Evolutionary conservation across 225 moss, liverwort and hornwort species (phyloP), one percentile per base, ranked within the genome.

Genomic region (Straminergon stramineum): DNA sequence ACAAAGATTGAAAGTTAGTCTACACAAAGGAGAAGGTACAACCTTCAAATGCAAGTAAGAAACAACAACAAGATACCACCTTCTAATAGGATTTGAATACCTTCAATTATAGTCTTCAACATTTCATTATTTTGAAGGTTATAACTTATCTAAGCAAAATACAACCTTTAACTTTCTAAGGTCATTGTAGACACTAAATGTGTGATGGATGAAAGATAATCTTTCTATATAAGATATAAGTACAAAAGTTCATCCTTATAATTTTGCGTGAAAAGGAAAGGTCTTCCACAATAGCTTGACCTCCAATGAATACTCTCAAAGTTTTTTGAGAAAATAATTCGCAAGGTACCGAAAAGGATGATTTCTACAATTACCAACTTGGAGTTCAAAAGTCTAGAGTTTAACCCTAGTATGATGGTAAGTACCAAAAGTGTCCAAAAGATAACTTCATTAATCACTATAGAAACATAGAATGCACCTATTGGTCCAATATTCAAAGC

Each of bases 341-440:
- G 11, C 2, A 52, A 32, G 0, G 7, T 31, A 75, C 7, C 13
- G 1, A 12, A 75, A 51, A 32, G 0, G 5, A 52, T 76, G 32
- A 76, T 52, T 51, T 76, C 52, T 13, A 4, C 5, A 32, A 2
- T 52, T 4, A 51, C 5, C 13, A 32, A 19, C 1, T 0, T 0
- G 0, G 0, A 2, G 2, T 20, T 52, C 0, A 0, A 51, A 0
- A 1, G 7, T 52, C 51, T 5, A 31, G 2, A 23, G 15, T 15
- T 15, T 15, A 35, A 15, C 3, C 4, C 0, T 22, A 1, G 13
- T 22, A 4, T 0, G 0, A 34, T 1, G 1, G 1, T 8, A 4
- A 8, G 1, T 4, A 52, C 1, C 20, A 2, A 32, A 76, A 32
- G 5, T 32, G 1, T 52, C 13, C 2, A 17, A 53, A 13, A 32